phyloP scores from a whole-genome alignment of 805 yeast genomes.

The Lachancea waltii region DNA sequence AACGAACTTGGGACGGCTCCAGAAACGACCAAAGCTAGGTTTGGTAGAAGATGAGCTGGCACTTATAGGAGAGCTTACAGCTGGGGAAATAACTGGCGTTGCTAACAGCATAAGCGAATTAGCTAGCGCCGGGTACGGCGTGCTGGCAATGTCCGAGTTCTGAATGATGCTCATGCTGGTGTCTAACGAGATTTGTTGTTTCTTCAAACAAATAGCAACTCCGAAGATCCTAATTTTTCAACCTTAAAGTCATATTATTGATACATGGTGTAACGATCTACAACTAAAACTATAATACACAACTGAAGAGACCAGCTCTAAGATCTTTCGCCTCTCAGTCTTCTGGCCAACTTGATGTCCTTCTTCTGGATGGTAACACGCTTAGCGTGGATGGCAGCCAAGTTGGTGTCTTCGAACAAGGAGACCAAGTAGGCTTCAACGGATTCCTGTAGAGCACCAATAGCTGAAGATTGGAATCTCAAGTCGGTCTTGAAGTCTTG shows the following conservation, averaged over 20 bases:
- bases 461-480: constrained; percentile 96
- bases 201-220: too few species aligned
- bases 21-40: constrained; percentile 9
- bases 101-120: constrained; percentile 35
- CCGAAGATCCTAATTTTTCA: too few species aligned
- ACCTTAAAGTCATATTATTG: not conserved
- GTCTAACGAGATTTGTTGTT: too few species aligned
- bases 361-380: constrained; percentile 98
- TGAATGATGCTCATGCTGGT: constrained; percentile 1
- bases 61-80: constrained; percentile 10
- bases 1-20: constrained; percentile 20
- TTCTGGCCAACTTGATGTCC: constrained; percentile 96
- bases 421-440: constrained; percentile 97
- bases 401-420: constrained; percentile 93
- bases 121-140: constrained; percentile 37
- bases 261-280: not conserved
- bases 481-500: constrained; percentile 89
- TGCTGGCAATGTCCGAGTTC: not conserved
- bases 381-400: constrained; percentile 98
- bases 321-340: constrained; percentile 95
- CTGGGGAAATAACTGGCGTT: constrained; percentile 35
- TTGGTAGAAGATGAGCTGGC: constrained; percentile 4
- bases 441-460: constrained; percentile 97
- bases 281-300: not conserved
- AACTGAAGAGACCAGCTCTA: constrained; percentile 3